phyloP scores from a whole-genome alignment of 2,329 filamentous ascomycete genomes.

The Colletotrichum shisoi region DNA sequence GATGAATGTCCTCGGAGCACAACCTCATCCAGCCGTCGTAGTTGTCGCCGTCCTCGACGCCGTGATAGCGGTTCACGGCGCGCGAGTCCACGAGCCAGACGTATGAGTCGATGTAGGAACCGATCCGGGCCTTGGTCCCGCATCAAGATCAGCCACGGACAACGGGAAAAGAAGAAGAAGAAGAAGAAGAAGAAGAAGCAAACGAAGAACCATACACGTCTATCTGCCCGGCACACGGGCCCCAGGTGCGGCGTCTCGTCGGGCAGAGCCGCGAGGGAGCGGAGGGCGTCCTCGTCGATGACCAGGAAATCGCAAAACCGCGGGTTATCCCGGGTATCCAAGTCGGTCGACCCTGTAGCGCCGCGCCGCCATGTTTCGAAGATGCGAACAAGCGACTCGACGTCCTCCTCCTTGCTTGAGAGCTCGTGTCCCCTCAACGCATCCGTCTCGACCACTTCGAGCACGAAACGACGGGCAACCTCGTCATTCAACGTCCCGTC shows the following conservation, averaged over 20 bases:
- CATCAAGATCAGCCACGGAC: neutral
- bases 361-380: neutral
- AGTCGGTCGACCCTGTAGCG: neutral
- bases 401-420: neutral
- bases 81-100: conserved; percentile 9
- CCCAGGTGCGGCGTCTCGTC: conserved; percentile 6
- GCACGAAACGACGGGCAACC: neutral
- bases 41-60: neutral
- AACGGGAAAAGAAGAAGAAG: no score
- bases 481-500: neutral
- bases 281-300: neutral
- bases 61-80: conserved; percentile 5
- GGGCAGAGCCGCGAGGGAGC: conserved; percentile 1
- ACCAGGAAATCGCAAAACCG: conserved; percentile 6
- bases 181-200: no score
- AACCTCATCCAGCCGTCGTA: conserved; percentile 3
- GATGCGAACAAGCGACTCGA: neutral
- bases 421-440: neutral
- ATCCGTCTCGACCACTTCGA: neutral
- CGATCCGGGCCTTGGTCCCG: neutral
- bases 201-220: neutral
- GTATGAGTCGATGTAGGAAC: neutral
- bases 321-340: neutral
- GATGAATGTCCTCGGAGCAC: neutral
- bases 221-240: neutral